Evolutionary conservation across 148 eudicot species (phyloP), one percentile per base, ranked within the genome.

Genomic region (Heliosperma pusillum): DNA sequence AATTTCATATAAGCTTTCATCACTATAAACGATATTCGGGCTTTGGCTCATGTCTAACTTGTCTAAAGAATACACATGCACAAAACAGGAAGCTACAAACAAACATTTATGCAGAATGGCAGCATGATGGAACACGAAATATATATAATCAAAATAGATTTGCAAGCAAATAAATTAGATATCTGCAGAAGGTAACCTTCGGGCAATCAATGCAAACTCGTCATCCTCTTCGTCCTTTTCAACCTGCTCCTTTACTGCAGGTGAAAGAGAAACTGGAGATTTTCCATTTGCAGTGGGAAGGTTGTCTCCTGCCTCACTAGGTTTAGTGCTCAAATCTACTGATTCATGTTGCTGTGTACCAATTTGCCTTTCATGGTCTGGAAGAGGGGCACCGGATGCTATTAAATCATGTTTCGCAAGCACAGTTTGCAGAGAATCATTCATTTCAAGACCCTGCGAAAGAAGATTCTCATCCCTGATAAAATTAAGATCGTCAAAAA

Each of bases 141-240:
- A 36, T 36, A 36, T 36, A 7, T 36, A 36, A 36, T 50, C 55
- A 15, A 50, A 50, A 50, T 50, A 50, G 55, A 50, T 13, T 50
- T 50, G 55, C 55, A 50, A 12, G 5, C 55, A 50, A 50, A 3
- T 17, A 50, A 50, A 50, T 50, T 17, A 50, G 17, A 50, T 50
- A 50, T 50, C 55, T 50, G 55, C 55, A 10, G 10, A 50, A 50
- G 55, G 1, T 50, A 50, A 16, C 55, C 55, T 50, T 15, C 55
- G 15, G 81, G 98, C 97, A 44, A 93, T 85, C 64, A 73, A 86
- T 10, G 92, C 87, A 66, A 91, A 91, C 57, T 89, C 98, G 78
- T 93, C 98, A 56, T 94, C 97, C 80, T 89, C 98, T 65, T 93
- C 97, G 61, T 91, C 97, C 68, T 91, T 96, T 60, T 86, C 82